Evolutionary conservation across 2,329 filamentous ascomycete species (phyloP).

Genomic region (Fusarium aywerte): DNA sequence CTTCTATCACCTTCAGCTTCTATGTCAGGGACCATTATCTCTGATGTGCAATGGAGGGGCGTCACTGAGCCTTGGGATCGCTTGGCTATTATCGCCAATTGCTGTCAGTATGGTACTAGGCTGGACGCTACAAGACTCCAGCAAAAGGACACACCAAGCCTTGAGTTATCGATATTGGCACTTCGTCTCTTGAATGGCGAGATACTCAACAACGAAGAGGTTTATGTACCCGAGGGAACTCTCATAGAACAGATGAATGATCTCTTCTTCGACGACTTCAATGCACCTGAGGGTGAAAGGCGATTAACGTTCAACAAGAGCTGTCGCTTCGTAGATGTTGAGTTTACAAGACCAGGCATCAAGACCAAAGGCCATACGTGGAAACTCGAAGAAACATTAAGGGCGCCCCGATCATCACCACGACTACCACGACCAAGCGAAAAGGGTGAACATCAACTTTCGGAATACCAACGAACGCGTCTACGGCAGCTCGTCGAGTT

Average conservation of each 20-base stretch:
- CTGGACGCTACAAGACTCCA: slow-evolving; percentile 38
- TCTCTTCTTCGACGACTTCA: slow-evolving; percentile 38
- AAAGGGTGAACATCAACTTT: slow-evolving; percentile 22
- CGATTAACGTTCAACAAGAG: slow-evolving; percentile 45
- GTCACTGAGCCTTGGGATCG: slow-evolving; percentile 44
- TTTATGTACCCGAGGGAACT: background rate
- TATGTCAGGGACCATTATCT: slow-evolving; percentile 45
- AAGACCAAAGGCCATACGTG: slow-evolving; percentile 43
- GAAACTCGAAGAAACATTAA: slow-evolving; percentile 36
- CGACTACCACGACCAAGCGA: slow-evolving; percentile 16
- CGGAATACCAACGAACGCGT: slow-evolving; percentile 21
- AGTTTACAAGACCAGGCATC: slow-evolving; percentile 30
- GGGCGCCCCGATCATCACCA: slow-evolving; percentile 21
- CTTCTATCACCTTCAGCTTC: slow-evolving; percentile 37
- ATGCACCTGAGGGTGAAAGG: slow-evolving; percentile 17
- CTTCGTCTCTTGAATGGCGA: slow-evolving; percentile 50
- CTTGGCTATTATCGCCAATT: slow-evolving; percentile 49
- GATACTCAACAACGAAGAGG: slow-evolving; percentile 48
- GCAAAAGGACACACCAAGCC: slow-evolving; percentile 3
- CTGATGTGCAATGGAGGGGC: slow-evolving; percentile 40
- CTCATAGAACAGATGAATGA: slow-evolving; percentile 19
- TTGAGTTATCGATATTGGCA: slow-evolving; percentile 46
- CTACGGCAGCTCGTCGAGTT: slow-evolving; percentile 30
- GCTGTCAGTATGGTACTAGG: slow-evolving; percentile 47
- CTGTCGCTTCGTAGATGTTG: slow-evolving; percentile 40